Conservation (phyloP, 2,329 filamentous ascomycete species). For the Aspergillus tubingensis region DNA sequence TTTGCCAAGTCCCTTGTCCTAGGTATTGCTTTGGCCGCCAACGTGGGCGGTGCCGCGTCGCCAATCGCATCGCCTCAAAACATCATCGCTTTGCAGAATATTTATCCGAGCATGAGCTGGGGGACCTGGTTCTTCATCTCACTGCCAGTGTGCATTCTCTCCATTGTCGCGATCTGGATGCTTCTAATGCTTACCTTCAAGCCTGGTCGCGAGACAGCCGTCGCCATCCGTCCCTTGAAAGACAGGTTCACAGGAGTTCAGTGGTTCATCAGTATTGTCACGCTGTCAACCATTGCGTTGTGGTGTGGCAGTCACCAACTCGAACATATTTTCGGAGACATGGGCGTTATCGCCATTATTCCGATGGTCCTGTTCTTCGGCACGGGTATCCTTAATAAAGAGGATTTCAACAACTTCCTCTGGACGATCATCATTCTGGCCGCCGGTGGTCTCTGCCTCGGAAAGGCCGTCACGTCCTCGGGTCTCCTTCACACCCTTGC, state of each 20-base stretch:
- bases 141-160: constrained; percentile 87
- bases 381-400: constrained; percentile 92
- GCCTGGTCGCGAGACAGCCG: constrained; percentile 79
- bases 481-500: constrained; percentile 90
- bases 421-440: constrained; percentile 99
- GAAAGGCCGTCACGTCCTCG: constrained; percentile 91
- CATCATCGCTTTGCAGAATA: constrained; percentile 93
- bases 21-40: constrained; percentile 90
- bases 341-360: constrained; percentile 97
- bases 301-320: constrained; percentile 94
- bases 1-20: constrained; percentile 96
- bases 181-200: constrained; percentile 83
- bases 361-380: constrained; percentile 96
- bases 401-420: constrained; percentile 99
- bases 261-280: constrained; percentile 87
- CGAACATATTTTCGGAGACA: constrained; percentile 86
- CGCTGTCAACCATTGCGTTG: constrained; percentile 77
- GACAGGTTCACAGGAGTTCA: constrained; percentile 86
- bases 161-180: constrained; percentile 84
- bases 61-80: constrained; percentile 98
- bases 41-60: constrained; percentile 93
- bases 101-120: constrained; percentile 90
- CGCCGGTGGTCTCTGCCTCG: constrained; percentile 86
- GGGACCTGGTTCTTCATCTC: constrained; percentile 96
- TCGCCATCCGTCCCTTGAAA: constrained; percentile 85